Conservation (phyloP, 2,329 filamentous ascomycete genomes). For the Cladosporium oxysporum region DNA sequence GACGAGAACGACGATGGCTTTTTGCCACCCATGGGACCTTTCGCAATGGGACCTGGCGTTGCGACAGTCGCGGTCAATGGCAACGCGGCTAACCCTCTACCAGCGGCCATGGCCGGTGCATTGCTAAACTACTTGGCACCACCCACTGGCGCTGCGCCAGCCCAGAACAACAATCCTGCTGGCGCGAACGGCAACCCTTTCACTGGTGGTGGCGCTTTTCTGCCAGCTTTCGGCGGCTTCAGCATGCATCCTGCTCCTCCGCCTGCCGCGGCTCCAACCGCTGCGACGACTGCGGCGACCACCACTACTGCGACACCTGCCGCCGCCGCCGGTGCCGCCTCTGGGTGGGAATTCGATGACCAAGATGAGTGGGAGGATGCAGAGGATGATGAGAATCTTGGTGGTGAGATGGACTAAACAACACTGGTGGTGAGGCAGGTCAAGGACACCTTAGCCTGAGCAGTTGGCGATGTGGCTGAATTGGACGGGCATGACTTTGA, state of each 20-base stretch:
- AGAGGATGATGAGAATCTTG: background rate
- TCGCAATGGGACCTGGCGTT: background rate
- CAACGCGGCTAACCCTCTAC: background rate
- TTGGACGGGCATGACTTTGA: background rate
- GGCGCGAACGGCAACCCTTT: background rate
- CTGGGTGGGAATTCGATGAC: background rate
- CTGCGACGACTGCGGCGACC: background rate
- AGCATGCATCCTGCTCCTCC: background rate
- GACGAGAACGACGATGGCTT: background rate
- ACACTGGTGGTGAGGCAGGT: background rate
- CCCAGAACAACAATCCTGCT: background rate
- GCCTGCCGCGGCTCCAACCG: background rate
- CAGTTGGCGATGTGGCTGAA: background rate
- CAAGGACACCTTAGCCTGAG: background rate
- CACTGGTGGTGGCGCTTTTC: background rate
- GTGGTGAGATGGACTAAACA: background rate
- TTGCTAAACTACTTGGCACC: background rate
- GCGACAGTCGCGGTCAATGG: background rate
- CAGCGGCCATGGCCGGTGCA: background rate
- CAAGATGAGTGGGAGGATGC: slow-evolving; percentile 2
- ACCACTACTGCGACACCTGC: background rate
- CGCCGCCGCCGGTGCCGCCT: background rate
- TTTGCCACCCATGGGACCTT: background rate
- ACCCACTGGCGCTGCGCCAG: background rate
- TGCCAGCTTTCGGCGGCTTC: background rate